phyloP scores from a whole-genome alignment of 768 basidiomycete species.

The Suillus subalutaceus region DNA sequence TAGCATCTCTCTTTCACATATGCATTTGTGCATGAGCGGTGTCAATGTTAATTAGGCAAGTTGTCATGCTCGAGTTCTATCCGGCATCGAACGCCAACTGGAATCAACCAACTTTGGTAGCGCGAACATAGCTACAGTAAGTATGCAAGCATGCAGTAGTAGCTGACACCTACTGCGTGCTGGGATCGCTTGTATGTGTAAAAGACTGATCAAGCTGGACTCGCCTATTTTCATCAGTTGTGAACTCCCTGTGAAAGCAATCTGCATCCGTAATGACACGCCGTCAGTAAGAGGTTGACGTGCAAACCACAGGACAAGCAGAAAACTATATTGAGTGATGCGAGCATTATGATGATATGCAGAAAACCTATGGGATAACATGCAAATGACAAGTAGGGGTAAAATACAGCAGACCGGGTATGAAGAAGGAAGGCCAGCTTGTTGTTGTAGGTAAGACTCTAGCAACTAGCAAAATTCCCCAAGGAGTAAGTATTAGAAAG shows the following conservation, averaged over 20 bases:
- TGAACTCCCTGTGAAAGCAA: background rate
- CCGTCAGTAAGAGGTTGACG: background rate
- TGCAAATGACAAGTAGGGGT: conserved; percentile 37
- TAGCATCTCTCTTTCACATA: no score
- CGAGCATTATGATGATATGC: conserved; percentile 41
- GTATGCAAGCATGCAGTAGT: no score
- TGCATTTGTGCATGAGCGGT: no score
- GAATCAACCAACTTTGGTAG: no score
- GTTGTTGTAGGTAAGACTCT: conserved; percentile 28
- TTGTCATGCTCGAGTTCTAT: no score
- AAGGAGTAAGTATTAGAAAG: conserved; percentile 16
- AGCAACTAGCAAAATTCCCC: conserved; percentile 30
- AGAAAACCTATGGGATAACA: conserved; percentile 39
- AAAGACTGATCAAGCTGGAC: background rate
- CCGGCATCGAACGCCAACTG: no score
- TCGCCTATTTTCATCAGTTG: background rate
- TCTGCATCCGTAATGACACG: background rate
- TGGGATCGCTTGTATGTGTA: no score
- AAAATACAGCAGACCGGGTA: conserved; percentile 48
- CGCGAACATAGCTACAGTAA: no score
- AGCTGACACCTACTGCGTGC: no score
- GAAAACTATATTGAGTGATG: conserved; percentile 34
- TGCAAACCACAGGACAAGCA: background rate
- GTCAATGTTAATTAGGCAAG: no score
- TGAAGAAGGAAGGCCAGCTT: conserved; percentile 41